Base-by-base conservation (phyloP, 202 grass and related monocot species). In the Setaria italica region DNA sequence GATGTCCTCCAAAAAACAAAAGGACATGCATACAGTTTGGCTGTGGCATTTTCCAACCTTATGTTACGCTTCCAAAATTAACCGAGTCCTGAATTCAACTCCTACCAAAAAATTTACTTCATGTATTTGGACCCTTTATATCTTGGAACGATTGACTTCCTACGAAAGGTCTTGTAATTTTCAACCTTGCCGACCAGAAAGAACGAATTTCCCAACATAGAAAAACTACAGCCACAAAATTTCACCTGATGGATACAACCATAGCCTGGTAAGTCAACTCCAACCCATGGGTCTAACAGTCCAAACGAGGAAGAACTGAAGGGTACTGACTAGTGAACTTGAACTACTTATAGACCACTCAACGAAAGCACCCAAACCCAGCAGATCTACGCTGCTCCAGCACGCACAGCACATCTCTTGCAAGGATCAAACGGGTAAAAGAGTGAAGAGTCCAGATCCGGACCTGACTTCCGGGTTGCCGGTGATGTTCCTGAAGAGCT, bases 401-500 rank as follows among this genome's bases (percentile, higher is more conserved):
- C 32, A 49, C 17, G 11, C 7, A 58, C 41, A 67, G 19, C 50
- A 37, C 67, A 17, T 14, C 53, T 68, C 41, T 10, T 2, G 77
- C 54, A 30, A 34, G 11, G 58, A 86, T 39, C 35, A 21, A 64
- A 15, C 19, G 76, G 9, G 13, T 13, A 11, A 74, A 32, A 5
- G 7, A 30, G 12, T 19, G 19, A 76, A 87, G 42, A 43, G 9
- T 37, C 37, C 11, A 63, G 81, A 81, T 77, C 63, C 69, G 9
- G 10, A 96, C 91, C 94, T 96, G 37, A 96, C 94, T 93, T 96
- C 94, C 5, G 94, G 94, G 87, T 96, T 96, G 65, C 84, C 90
- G 30, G 84, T 81, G 85, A 96, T 89, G 89, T 96, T 96, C 57
- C 94, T 85, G 41, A 62, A 59, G 78, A 96, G 87, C 79, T 89